Evolutionary conservation across 495 filamentous ascomycete genomes (phyloP).

Genomic region (Aspergillus nanangensis): DNA sequence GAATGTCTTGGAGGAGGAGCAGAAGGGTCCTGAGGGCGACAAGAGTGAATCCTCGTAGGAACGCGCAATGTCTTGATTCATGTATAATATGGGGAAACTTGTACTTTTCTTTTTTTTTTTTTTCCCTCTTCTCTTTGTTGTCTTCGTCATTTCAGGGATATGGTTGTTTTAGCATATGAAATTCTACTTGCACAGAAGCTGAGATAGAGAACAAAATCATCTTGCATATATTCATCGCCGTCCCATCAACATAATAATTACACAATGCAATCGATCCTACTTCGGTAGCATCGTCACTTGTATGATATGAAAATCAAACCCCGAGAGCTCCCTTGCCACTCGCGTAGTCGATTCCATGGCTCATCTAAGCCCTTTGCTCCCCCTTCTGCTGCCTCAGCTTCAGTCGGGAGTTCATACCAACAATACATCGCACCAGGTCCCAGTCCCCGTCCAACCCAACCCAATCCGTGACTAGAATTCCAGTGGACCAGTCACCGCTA

Average conservation of each 20-base stretch:
- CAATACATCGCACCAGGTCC: conserved; percentile 84
- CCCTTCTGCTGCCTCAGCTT: conserved; percentile 40
- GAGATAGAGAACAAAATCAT: conserved; percentile 6
- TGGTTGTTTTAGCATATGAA: conserved; percentile 17
- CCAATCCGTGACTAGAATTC: conserved; percentile 91
- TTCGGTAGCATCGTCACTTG: no score
- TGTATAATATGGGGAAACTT: conserved; percentile 34
- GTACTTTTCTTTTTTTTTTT: conserved; percentile 7
- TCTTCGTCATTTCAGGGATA: no score
- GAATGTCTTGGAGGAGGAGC: conserved; percentile 71
- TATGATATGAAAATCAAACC: no score
- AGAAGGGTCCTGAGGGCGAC: conserved; percentile 30
- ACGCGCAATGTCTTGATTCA: conserved; percentile 8
- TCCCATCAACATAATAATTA: background rate
- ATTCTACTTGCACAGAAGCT: conserved; percentile 2
- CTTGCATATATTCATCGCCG: background rate
- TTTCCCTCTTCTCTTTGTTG: conserved; percentile 4
- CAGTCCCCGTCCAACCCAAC: conserved; percentile 87
- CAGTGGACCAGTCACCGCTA: conserved; percentile 75
- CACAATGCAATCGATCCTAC: no score
- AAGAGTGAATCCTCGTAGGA: conserved; percentile 31
- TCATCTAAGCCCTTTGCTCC: background rate
- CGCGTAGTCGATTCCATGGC: no score
- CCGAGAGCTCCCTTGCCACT: no score
- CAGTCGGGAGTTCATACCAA: conserved; percentile 84